Percentiles rank a stretch among this genome's conserved stretches.
Conservation (phyloP, 306 rosid genomes). For the Cucumis hystrix region DNA sequence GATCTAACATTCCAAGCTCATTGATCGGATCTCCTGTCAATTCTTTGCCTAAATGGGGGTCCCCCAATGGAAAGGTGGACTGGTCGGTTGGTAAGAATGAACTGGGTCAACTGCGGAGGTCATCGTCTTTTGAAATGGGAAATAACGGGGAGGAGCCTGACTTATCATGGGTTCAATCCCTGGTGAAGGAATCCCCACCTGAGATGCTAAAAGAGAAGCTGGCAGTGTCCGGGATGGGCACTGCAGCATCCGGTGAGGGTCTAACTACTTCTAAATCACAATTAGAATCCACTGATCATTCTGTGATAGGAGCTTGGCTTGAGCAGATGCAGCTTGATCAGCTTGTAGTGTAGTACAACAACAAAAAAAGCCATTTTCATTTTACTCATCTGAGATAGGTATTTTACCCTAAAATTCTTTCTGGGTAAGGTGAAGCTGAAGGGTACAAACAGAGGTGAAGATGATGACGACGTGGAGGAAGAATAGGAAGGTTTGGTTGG, state of each 20-base stretch:
- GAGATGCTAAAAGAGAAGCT: constrained; percentile 51
- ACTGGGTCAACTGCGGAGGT: constrained; percentile 24
- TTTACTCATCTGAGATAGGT: constrained; percentile 28
- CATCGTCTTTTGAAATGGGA: constrained; percentile 43
- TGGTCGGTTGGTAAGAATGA: constrained; percentile 57
- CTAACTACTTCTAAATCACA: constrained; percentile 43
- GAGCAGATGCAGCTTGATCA: constrained; percentile 93
- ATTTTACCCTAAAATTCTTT: constrained; percentile 10
- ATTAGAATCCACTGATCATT: constrained; percentile 50
- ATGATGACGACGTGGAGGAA: neutral
- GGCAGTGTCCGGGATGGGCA: constrained; percentile 25
- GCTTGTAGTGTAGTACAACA: constrained; percentile 40
- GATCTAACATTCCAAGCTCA: constrained; percentile 32
- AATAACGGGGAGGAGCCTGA: constrained; percentile 79
- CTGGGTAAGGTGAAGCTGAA: constrained; percentile 9
- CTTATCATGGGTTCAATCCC: constrained; percentile 78
- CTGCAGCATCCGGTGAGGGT: constrained; percentile 39
- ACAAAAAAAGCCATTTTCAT: constrained; percentile 13
- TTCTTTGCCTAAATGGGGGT: constrained; percentile 75
- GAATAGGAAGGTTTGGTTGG: neutral
- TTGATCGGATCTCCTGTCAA: constrained; percentile 52
- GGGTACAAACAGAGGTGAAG: neutral
- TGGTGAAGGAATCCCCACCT: constrained; percentile 78
- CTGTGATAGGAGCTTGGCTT: constrained; percentile 81
- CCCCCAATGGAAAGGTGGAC: constrained; percentile 56